Evolutionary conservation across 2,329 filamentous ascomycete genomes (phyloP).

Genomic region (Talaromyces sp.): DNA sequence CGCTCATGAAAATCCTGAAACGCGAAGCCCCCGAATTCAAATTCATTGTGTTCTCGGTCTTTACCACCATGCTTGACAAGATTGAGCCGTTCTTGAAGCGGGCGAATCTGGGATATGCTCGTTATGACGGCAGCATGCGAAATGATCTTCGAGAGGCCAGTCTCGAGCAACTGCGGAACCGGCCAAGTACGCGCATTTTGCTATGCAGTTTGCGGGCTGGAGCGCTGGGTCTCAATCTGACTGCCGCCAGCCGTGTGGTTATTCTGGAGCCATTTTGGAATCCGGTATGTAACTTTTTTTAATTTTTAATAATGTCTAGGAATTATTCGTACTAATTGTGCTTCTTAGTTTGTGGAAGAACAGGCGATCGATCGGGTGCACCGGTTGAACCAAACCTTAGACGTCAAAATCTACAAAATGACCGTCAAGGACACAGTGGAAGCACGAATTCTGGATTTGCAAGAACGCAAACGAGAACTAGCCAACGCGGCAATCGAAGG

Average conservation of each 20-base stretch:
- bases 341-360: constrained; percentile 82
- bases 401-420: constrained; percentile 92
- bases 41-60: constrained; percentile 97
- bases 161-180: constrained; percentile 68
- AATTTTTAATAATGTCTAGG: constrained; percentile 5
- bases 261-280: constrained; percentile 99
- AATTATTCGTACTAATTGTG: not conserved
- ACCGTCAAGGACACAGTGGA: constrained; percentile 84
- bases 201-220: constrained; percentile 94
- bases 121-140: constrained; percentile 93
- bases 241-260: constrained; percentile 85
- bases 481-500: constrained; percentile 88
- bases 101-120: constrained; percentile 70
- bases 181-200: constrained; percentile 71
- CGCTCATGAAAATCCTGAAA: constrained; percentile 74
- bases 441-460: constrained; percentile 87
- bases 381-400: constrained; percentile 91
- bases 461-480: constrained; percentile 87
- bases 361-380: constrained; percentile 98
- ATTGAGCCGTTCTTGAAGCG: constrained; percentile 83
- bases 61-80: constrained; percentile 96
- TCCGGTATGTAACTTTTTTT: constrained; percentile 53
- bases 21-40: constrained; percentile 79
- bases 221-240: constrained; percentile 86
- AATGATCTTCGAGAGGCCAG: constrained; percentile 90